These are phyloP conservation scores for Kickxella alabastrina DNA, from an alignment of 192 early-diverging fungal species.

Conservation along the genomic window DNA sequence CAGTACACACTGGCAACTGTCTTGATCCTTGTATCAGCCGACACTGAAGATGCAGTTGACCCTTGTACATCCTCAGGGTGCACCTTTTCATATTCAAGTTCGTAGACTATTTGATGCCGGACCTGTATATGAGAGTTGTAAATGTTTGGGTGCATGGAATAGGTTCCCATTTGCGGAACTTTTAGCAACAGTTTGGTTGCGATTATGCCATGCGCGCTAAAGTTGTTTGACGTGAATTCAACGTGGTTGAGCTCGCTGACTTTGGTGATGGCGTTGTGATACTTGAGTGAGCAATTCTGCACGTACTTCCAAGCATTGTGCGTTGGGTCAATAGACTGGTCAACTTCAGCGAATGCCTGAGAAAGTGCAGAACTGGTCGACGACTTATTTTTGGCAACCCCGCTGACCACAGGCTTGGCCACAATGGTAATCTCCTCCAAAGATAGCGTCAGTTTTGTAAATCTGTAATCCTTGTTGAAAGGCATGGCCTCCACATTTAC, in stretches of 20 bases:
- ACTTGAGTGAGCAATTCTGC: slow-evolving; percentile 18
- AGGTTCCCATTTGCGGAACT: not conserved
- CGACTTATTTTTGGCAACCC: not conserved
- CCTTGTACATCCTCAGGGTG: not conserved
- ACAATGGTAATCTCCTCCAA: slow-evolving; percentile 47
- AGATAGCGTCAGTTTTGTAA: slow-evolving; percentile 8
- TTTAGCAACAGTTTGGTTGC: slow-evolving; percentile 2
- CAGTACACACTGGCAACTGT: slow-evolving; percentile 20
- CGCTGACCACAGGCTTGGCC: slow-evolving; percentile 21
- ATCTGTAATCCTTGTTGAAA: slow-evolving; percentile 12
- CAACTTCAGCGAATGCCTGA: too few species aligned
- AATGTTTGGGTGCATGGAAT: slow-evolving; percentile 11
- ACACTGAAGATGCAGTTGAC: not conserved
- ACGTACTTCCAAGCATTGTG: slow-evolving; percentile 29
- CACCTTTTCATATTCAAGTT: slow-evolving; percentile 23
- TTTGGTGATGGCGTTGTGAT: slow-evolving; percentile 24
- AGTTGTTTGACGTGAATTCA: not conserved
- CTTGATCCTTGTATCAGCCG: slow-evolving; percentile 13
- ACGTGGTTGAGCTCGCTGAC: slow-evolving; percentile 21
- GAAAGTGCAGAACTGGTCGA: slow-evolving; percentile 1
- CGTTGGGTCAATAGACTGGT: too few species aligned
- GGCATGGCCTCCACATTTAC: slow-evolving; percentile 35
- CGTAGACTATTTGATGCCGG: slow-evolving; percentile 45
- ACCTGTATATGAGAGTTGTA: slow-evolving; percentile 48
- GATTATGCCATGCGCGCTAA: slow-evolving; percentile 19